phyloP scores from a whole-genome alignment of 164 flowering plant species.

The Platanus orientalis region DNA sequence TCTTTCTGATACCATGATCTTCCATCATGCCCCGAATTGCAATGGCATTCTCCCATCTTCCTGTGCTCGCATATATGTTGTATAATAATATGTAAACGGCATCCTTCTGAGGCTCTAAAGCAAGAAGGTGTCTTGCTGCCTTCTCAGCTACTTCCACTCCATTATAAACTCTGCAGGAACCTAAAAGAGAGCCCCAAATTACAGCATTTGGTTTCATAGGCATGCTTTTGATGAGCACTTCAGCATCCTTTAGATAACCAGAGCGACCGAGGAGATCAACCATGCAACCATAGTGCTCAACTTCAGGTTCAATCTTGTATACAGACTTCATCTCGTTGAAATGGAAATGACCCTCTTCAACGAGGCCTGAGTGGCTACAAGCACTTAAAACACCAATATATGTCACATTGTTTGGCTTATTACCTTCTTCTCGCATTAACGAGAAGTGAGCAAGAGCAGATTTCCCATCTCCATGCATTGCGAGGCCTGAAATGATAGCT shows the following conservation, averaged over 20 bases:
- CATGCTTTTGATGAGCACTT: conserved; percentile 6
- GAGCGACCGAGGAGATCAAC: conserved; percentile 15
- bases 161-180: conserved; percentile 14
- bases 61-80: conserved; percentile 2
- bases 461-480: conserved; percentile 5
- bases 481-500: conserved; percentile 13
- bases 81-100: conserved; percentile 7
- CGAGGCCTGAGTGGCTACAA: conserved; percentile 12
- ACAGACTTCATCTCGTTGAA: conserved; percentile 2
- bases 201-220: conserved; percentile 11
- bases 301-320: conserved; percentile 8
- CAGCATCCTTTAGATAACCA: conserved; percentile 10
- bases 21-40: conserved; percentile 5
- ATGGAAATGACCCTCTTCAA: conserved; percentile 10
- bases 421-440: conserved; percentile 6
- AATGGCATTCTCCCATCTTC: conserved; percentile 3
- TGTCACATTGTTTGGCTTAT: conserved; percentile 9
- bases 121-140: conserved; percentile 9
- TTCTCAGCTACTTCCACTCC: conserved; percentile 9
- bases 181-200: conserved; percentile 6
- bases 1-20: background rate
- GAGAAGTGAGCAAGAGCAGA: conserved; percentile 7
- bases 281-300: conserved; percentile 14
- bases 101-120: conserved; percentile 2
- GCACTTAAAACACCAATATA: conserved; percentile 12